These are phyloP conservation scores for Myriosclerotinia scirpicola DNA, from an alignment of 2,329 filamentous ascomycete species.

Conservation along the genomic window DNA sequence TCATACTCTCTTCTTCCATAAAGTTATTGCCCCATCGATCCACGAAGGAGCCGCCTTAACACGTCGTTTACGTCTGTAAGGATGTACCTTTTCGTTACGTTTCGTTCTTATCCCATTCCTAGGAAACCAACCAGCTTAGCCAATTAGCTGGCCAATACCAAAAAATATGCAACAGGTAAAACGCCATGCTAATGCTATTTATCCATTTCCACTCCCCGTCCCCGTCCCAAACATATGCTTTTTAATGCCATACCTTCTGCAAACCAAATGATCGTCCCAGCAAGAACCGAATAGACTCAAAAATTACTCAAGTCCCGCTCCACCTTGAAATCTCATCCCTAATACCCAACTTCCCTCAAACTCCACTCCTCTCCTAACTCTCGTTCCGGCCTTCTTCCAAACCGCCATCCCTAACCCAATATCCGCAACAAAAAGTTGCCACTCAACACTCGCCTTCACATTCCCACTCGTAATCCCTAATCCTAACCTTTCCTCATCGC, in stretches of 20 bases:
- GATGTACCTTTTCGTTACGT: neutral
- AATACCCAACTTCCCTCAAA: conserved; percentile 88
- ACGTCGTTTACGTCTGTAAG: neutral
- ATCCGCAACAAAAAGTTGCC: conserved; percentile 83
- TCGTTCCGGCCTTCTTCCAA: conserved; percentile 81
- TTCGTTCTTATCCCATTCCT: neutral
- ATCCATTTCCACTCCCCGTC: neutral
- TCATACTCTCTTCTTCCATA: neutral
- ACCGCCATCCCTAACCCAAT: conserved; percentile 80
- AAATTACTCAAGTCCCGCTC: conserved; percentile 18
- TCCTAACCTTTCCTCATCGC: conserved; percentile 36
- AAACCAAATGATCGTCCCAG: neutral
- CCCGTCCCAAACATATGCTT: conserved; percentile 7
- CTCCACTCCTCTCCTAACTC: conserved; percentile 78
- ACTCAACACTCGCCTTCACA: conserved; percentile 45
- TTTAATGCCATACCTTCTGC: conserved; percentile 1
- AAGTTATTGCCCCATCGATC: neutral
- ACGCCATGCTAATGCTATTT: conserved; percentile 17
- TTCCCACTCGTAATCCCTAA: conserved; percentile 21
- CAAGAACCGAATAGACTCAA: neutral
- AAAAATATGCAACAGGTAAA: conserved; percentile 5
- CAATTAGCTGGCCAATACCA: conserved; percentile 4
- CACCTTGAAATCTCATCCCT: conserved; percentile 52
- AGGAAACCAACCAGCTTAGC: conserved; percentile 5
- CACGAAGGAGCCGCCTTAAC: neutral